A percentile compares a stretch with the other conserved stretches of the same genome.
phyloP scores from a whole-genome alignment of 2,329 filamentous ascomycete species.

The Beauveria medogensis region DNA sequence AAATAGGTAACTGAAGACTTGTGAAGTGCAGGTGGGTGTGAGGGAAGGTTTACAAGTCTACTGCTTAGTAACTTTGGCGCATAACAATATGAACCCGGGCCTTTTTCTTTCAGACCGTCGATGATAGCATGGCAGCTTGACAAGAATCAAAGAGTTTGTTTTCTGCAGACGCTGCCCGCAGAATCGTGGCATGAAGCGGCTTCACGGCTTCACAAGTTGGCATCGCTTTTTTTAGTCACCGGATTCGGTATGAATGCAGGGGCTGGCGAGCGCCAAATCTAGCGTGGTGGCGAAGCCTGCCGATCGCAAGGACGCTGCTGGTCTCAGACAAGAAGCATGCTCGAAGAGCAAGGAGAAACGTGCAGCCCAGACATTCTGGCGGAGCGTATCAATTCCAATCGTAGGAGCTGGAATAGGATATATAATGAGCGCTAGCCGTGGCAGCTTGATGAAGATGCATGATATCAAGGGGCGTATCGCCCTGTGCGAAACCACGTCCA shows the following conservation, averaged over 20 bases:
- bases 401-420: neutral
- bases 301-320: neutral
- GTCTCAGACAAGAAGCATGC: neutral
- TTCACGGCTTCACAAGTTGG: no score
- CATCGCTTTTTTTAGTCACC: neutral
- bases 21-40: no score
- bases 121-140: no score
- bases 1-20: no score
- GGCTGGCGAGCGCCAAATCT: neutral
- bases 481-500: neutral
- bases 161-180: no score
- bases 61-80: neutral
- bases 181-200: no score
- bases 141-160: neutral
- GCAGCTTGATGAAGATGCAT: no score
- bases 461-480: no score
- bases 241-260: neutral
- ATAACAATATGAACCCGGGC: neutral
- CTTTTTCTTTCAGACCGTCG: no score
- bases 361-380: no score
- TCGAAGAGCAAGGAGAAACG: neutral
- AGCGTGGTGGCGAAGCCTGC: neutral
- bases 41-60: neutral
- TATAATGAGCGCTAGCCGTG: no score
- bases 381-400: no score